Conservation (phyloP, 768 basidiomycete species). For the Leccinum boreale region DNA sequence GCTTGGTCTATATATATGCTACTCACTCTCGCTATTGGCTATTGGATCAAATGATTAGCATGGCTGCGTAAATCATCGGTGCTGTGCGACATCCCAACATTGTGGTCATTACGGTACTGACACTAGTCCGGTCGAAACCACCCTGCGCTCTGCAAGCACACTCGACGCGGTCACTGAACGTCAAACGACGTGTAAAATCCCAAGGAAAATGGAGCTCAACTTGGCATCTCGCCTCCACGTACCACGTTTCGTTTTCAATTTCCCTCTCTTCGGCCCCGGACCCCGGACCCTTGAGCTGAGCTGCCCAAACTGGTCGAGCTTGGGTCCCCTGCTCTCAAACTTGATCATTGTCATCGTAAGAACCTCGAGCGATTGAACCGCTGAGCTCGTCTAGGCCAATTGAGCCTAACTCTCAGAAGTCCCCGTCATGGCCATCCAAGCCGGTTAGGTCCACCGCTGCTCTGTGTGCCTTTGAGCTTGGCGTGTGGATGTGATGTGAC, state of each 20-base stretch:
- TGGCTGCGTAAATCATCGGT: not conserved
- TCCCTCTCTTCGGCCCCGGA: not conserved
- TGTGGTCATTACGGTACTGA: not conserved
- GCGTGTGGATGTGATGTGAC: not conserved
- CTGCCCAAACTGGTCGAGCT: not conserved
- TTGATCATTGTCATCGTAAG: not conserved
- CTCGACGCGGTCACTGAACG: not conserved
- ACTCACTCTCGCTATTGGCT: not conserved
- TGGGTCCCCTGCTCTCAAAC: not conserved
- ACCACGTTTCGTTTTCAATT: not conserved
- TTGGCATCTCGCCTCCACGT: not conserved
- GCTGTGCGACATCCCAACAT: not conserved
- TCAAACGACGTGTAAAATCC: not conserved
- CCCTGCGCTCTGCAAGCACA: not conserved
- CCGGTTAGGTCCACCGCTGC: not conserved
- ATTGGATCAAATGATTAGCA: not conserved
- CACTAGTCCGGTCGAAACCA: not conserved
- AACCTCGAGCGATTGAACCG: not conserved
- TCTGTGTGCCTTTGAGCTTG: constrained; percentile 9
- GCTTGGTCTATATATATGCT: not conserved
- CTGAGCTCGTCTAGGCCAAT: not conserved
- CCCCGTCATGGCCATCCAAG: not conserved
- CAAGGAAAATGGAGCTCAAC: not conserved
- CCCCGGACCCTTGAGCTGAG: not conserved
- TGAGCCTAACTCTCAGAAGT: not conserved